A percentile compares a stretch with the other conserved stretches of the same genome.
Evolutionary conservation across 352 stramenopile genomes (phyloP).

Genomic region (Phytophthora rubi): DNA sequence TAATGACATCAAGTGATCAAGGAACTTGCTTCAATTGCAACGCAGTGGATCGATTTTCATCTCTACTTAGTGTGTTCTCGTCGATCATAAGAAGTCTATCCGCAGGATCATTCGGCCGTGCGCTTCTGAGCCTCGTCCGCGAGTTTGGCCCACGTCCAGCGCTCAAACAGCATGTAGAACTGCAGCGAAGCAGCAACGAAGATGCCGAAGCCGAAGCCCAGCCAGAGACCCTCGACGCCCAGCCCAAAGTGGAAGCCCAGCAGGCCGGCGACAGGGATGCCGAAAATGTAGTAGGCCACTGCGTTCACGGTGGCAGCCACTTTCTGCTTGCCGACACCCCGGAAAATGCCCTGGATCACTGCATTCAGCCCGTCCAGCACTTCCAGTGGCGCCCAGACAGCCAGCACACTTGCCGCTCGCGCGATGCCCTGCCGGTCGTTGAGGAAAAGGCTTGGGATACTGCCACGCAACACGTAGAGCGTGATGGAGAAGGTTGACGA

Average conservation of each 20-base stretch:
- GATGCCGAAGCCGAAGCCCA: slow-evolving; percentile 59
- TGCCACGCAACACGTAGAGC: slow-evolving; percentile 29
- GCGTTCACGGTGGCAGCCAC: slow-evolving; percentile 68
- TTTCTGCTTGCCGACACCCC: slow-evolving; percentile 64
- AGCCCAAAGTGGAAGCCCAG: slow-evolving; percentile 56
- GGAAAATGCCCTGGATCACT: slow-evolving; percentile 73
- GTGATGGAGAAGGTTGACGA: slow-evolving; percentile 32
- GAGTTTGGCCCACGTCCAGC: slow-evolving; percentile 46
- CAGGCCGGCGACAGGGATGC: slow-evolving; percentile 67
- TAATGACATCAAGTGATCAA: too few species aligned
- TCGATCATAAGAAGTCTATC: slow-evolving; percentile 10
- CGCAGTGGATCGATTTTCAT: background rate
- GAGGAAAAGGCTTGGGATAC: slow-evolving; percentile 52
- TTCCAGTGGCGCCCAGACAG: slow-evolving; percentile 52
- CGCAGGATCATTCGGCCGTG: slow-evolving; percentile 33
- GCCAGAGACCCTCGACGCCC: slow-evolving; percentile 65
- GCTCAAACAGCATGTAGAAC: slow-evolving; percentile 45
- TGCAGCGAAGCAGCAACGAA: slow-evolving; percentile 42
- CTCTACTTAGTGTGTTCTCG: slow-evolving; percentile 7
- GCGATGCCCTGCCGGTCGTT: slow-evolving; percentile 46
- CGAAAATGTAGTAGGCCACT: slow-evolving; percentile 78
- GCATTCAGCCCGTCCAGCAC: slow-evolving; percentile 60
- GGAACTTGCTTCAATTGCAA: too few species aligned
- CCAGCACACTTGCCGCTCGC: slow-evolving; percentile 45
- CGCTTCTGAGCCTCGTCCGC: slow-evolving; percentile 48